Evolutionary conservation across 768 basidiomycete species (phyloP).

Genomic region (Trametes cinnabarina): DNA sequence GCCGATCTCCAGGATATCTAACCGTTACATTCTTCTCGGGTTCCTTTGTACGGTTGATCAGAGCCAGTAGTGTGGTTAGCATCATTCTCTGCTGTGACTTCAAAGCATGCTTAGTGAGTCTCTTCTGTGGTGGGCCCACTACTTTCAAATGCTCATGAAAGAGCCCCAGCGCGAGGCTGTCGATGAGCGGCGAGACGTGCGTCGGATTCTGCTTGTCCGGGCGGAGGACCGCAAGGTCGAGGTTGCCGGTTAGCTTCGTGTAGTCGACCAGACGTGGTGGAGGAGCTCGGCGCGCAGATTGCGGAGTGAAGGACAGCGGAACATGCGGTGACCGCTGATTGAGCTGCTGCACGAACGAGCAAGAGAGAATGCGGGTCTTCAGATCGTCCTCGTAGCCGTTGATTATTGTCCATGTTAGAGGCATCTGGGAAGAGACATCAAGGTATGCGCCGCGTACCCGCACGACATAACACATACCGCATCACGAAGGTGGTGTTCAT

Average conservation of each 20-base stretch:
- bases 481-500: neutral
- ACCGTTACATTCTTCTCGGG: neutral
- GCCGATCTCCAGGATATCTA: neutral
- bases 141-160: conserved; percentile 56
- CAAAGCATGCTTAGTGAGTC: neutral
- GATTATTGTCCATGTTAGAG: neutral
- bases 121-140: conserved; percentile 44
- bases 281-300: neutral
- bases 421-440: neutral
- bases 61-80: neutral
- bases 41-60: conserved; percentile 1
- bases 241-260: conserved; percentile 33
- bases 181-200: conserved; percentile 62
- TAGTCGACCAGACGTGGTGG: neutral
- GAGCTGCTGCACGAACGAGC: neutral
- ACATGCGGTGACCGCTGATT: neutral
- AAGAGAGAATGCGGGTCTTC: neutral
- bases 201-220: conserved; percentile 54
- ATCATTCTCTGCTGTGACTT: conserved; percentile 3
- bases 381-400: neutral
- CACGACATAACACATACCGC: neutral
- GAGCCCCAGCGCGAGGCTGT: conserved; percentile 45
- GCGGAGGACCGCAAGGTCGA: conserved; percentile 56
- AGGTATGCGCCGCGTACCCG: neutral
- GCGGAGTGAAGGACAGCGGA: neutral